Conservation (phyloP, 345 rosid species). For the Mangifera indica region DNA sequence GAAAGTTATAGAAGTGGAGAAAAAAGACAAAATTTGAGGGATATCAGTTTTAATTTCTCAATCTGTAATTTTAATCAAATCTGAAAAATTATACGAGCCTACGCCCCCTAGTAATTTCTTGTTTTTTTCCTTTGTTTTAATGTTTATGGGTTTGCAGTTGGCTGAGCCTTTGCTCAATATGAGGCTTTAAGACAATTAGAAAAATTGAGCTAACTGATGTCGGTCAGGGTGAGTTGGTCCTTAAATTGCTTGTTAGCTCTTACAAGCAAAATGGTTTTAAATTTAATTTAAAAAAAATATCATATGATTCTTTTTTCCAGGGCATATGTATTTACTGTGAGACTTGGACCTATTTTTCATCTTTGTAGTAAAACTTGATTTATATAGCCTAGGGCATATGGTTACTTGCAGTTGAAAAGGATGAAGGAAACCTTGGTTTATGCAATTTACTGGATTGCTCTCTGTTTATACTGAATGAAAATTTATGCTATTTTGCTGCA, state of each 20-base stretch:
- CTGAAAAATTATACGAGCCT: too few species aligned
- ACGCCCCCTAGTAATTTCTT: background rate
- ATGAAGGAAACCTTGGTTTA: background rate
- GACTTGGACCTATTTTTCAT: background rate
- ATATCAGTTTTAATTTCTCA: too few species aligned
- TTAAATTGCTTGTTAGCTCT: too few species aligned
- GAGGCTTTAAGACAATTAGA: background rate
- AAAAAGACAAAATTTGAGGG: too few species aligned
- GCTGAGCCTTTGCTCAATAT: constrained; percentile 10
- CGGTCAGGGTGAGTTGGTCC: background rate
- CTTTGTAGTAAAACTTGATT: background rate
- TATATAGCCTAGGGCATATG: background rate
- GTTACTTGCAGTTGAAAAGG: background rate
- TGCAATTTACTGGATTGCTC: background rate
- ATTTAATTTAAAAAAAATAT: background rate
- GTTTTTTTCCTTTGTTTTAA: constrained; percentile 2
- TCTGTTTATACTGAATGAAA: background rate
- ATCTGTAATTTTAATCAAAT: too few species aligned
- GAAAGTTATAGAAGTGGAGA: too few species aligned
- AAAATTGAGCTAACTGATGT: background rate
- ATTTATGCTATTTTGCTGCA: constrained; percentile 17
- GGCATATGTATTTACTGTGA: background rate
- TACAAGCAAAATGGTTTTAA: background rate
- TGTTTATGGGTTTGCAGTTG: background rate
- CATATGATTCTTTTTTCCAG: background rate